phyloP scores from a whole-genome alignment of 2,329 filamentous ascomycete species.

The Pseudocercospora pini-densiflorae region DNA sequence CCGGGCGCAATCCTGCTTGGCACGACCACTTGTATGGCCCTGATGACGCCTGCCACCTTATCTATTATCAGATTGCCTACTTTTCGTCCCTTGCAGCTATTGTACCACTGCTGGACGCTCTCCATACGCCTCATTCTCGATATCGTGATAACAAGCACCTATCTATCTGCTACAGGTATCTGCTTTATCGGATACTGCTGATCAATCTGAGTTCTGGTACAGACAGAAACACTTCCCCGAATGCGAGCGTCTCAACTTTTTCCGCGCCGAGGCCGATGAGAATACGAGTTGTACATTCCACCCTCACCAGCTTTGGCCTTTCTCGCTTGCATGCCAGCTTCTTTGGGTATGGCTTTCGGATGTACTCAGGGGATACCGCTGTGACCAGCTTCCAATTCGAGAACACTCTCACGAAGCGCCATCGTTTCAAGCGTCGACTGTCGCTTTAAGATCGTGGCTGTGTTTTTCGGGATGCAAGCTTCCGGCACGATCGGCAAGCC shows the following conservation, averaged over 20 bases:
- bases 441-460: conserved; percentile 5
- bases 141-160: background rate
- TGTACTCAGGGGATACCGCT: conserved; percentile 1
- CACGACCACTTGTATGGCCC: conserved; percentile 3
- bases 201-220: background rate
- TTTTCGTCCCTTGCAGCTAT: conserved; percentile 7
- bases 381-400: background rate
- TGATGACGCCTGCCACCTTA: conserved; percentile 8
- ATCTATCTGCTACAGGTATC: background rate
- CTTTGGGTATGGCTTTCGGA: background rate
- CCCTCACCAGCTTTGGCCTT: background rate
- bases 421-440: conserved; percentile 3
- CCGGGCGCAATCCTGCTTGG: conserved; percentile 6
- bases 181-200: background rate
- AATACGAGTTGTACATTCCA: conserved; percentile 1
- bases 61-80: conserved; percentile 9
- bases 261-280: conserved; percentile 4
- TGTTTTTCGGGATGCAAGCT: conserved; percentile 3
- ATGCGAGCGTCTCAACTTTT: background rate
- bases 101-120: background rate
- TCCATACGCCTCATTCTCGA: background rate
- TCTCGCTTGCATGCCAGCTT: background rate
- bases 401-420: background rate
- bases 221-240: background rate
- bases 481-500: conserved; percentile 3